phyloP scores from a whole-genome alignment of 2,329 filamentous ascomycete genomes.

The Colletotrichum abscissum region DNA sequence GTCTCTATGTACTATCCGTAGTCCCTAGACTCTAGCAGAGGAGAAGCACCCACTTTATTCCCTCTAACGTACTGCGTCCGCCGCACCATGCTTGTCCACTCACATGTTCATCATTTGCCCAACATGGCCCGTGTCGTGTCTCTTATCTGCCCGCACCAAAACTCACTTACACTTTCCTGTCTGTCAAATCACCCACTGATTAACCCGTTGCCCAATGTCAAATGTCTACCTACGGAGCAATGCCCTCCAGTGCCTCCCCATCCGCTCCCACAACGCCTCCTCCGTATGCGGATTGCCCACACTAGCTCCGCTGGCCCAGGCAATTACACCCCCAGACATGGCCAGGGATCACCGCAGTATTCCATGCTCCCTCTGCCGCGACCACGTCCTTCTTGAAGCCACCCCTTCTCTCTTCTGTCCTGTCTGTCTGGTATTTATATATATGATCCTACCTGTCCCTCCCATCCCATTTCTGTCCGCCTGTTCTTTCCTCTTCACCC shows the following conservation, averaged over 20 bases:
- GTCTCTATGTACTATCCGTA: not conserved
- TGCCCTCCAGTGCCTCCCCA: not conserved
- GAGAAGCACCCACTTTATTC: not conserved
- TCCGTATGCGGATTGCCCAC: slow-evolving; percentile 35
- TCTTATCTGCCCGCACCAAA: slow-evolving; percentile 25
- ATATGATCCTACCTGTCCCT: slow-evolving; percentile 31
- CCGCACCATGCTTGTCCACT: slow-evolving; percentile 26
- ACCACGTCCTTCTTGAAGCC: slow-evolving; percentile 15
- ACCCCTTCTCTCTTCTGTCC: not conserved
- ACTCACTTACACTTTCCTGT: slow-evolving; percentile 30
- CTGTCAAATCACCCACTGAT: slow-evolving; percentile 33
- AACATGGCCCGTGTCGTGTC: slow-evolving; percentile 22
- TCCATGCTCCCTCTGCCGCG: slow-evolving; percentile 23
- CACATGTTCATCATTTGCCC: slow-evolving; percentile 33
- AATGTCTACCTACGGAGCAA: not conserved
- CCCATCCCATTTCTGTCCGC: not conserved
- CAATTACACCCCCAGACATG: slow-evolving; percentile 11
- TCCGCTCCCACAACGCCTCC: slow-evolving; percentile 23
- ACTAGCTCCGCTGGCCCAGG: slow-evolving; percentile 27
- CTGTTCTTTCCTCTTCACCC: not conserved
- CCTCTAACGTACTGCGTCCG: slow-evolving; percentile 8
- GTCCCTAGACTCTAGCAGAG: not conserved
- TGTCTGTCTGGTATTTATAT: slow-evolving; percentile 10
- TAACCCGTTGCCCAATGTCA: slow-evolving; percentile 14
- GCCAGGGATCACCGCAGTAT: slow-evolving; percentile 32